A percentile compares a stretch with the other conserved stretches of the same genome.
These are phyloP conservation scores for Picea abies DNA, from an alignment of 83 land plant species.

Conservation along the genomic window DNA sequence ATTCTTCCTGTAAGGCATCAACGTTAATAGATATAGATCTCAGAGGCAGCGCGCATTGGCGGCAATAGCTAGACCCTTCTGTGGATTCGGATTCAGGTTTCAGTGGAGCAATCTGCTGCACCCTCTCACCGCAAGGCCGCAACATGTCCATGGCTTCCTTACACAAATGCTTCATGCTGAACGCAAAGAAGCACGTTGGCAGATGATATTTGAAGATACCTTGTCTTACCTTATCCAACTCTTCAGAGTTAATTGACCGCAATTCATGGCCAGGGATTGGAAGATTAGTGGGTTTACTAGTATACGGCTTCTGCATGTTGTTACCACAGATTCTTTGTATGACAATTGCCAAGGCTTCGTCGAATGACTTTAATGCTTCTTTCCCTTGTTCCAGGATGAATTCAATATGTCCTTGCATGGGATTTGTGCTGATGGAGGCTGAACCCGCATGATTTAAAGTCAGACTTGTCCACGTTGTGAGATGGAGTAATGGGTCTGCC, in stretches of 20 bases:
- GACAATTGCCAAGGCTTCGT: not conserved
- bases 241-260: not conserved
- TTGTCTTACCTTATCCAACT: constrained; percentile 23
- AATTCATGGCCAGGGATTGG: not conserved
- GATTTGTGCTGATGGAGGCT: not conserved
- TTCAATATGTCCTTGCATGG: not conserved
- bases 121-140: not conserved
- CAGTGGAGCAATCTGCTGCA: not conserved
- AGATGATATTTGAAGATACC: constrained; percentile 17
- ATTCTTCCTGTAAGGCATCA: not conserved
- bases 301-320: not conserved
- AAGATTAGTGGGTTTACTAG: constrained; percentile 12
- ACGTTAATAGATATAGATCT: constrained; percentile 4
- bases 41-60: not conserved
- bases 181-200: constrained; percentile 60
- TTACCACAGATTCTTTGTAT: constrained; percentile 16
- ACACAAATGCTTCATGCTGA: constrained; percentile 45
- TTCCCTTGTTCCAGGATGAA: constrained; percentile 19
- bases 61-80: not conserved
- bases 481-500: constrained; percentile 4
- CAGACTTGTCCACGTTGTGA: constrained; percentile 27
- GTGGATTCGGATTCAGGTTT: not conserved
- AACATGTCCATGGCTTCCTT: not conserved
- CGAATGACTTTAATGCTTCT: constrained; percentile 1
- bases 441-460: constrained; percentile 11